A percentile compares a stretch with the other conserved stretches of the same genome.
Conservation (phyloP, 306 rosid species). For the Psophocarpus tetragonolobus region DNA sequence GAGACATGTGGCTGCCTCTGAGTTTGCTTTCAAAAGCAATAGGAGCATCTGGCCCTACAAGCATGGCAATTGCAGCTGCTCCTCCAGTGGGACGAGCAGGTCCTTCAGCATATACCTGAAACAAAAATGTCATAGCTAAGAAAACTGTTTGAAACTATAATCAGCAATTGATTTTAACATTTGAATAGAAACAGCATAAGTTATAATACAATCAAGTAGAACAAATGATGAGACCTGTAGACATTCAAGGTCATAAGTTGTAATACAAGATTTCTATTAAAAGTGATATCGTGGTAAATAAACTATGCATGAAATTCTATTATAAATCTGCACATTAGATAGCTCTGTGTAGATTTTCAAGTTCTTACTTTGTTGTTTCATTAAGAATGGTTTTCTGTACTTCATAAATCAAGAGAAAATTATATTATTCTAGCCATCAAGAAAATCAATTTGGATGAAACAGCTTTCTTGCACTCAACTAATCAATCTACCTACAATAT, state of each 20-base stretch:
- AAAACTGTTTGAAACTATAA: not conserved
- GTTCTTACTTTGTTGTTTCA: not conserved
- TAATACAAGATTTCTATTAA: not conserved
- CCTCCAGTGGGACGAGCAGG: conserved; percentile 97
- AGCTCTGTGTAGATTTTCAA: not conserved
- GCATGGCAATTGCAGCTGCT: conserved; percentile 89
- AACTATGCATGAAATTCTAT: not conserved
- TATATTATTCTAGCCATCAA: not conserved
- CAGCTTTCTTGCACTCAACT: not conserved
- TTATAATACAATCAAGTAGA: not conserved
- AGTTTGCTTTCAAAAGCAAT: conserved; percentile 79
- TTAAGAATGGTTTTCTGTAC: not conserved
- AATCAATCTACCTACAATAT: not conserved
- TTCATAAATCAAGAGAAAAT: not conserved
- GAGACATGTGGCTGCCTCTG: conserved; percentile 85
- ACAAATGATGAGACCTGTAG: not conserved
- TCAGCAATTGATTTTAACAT: not conserved
- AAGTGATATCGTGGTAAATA: not conserved
- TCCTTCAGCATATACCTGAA: conserved; percentile 88
- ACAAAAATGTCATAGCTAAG: conserved; percentile 17
- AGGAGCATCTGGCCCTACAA: conserved; percentile 85
- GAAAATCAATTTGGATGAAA: conserved; percentile 2
- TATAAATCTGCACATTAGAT: not conserved
- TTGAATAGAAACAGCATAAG: not conserved
- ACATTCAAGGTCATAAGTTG: not conserved